Evolutionary conservation across 2,329 filamentous ascomycete species (phyloP).

Genomic region (Ophiostoma perfectum): DNA sequence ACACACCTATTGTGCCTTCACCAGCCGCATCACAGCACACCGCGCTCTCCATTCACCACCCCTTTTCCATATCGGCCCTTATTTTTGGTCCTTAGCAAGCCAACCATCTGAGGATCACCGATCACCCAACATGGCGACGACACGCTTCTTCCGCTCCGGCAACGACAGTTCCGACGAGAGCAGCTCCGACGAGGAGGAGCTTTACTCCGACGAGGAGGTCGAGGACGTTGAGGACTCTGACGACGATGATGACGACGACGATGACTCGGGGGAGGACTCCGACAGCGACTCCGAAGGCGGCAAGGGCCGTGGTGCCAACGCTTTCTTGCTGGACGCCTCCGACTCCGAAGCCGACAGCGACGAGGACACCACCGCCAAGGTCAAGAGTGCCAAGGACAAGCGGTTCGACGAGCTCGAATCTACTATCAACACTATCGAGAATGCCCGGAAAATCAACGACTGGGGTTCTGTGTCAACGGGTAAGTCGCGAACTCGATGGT

Average conservation of each 20-base stretch:
- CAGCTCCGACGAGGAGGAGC: constrained; percentile 93
- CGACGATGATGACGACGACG: constrained; percentile 56
- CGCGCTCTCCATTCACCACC: neutral
- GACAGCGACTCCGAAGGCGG: constrained; percentile 52
- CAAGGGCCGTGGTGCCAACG: constrained; percentile 64
- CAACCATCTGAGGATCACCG: constrained; percentile 9
- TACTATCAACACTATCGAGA: constrained; percentile 87
- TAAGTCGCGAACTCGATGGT: constrained; percentile 41
- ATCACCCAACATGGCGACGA: constrained; percentile 56
- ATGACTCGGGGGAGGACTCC: constrained; percentile 51
- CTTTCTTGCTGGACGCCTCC: constrained; percentile 71
- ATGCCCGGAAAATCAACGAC: constrained; percentile 95
- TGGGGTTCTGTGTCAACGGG: constrained; percentile 89
- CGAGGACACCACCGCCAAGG: constrained; percentile 75
- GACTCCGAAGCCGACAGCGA: constrained; percentile 76
- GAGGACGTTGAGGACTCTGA: constrained; percentile 59
- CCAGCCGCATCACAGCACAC: neutral
- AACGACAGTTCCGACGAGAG: constrained; percentile 91
- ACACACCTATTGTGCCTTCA: constrained; percentile 19
- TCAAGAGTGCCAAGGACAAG: constrained; percentile 99
- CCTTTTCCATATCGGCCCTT: neutral
- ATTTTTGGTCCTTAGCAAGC: constrained; percentile 5
- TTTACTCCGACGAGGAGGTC: constrained; percentile 71
- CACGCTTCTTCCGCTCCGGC: constrained; percentile 93
- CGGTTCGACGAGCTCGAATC: constrained; percentile 87